Evolutionary conservation across 2,329 filamentous ascomycete species (phyloP).

Genomic region (Alternaria panax): DNA sequence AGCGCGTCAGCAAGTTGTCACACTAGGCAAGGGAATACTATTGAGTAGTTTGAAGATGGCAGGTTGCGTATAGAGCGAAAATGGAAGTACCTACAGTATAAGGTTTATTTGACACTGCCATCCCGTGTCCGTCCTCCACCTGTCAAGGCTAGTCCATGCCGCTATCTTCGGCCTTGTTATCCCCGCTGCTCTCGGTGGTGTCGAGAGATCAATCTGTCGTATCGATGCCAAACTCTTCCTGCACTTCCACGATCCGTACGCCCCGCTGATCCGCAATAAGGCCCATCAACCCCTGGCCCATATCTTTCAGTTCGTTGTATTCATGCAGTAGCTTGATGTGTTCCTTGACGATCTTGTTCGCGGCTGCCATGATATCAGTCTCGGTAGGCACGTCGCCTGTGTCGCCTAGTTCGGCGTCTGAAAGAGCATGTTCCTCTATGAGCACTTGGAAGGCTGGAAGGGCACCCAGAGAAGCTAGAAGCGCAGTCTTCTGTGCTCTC

Average conservation of each 20-base stretch:
- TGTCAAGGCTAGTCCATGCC: neutral
- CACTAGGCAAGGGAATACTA: neutral
- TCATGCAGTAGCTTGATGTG: slow-evolving; percentile 72
- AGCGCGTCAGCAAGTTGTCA: neutral
- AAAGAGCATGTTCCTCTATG: slow-evolving; percentile 39
- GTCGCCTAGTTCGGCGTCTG: slow-evolving; percentile 20
- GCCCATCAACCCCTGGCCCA: slow-evolving; percentile 70
- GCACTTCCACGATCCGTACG: slow-evolving; percentile 59
- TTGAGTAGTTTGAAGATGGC: neutral
- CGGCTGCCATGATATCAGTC: slow-evolving; percentile 49
- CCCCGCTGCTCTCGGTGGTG: neutral
- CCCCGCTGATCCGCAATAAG: slow-evolving; percentile 71
- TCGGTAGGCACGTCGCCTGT: slow-evolving; percentile 37
- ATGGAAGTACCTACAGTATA: neutral
- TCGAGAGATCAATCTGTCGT: slow-evolving; percentile 50
- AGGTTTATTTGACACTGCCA: slow-evolving; percentile 2
- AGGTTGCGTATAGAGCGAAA: neutral
- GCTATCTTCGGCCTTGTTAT: neutral
- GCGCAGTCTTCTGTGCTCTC: slow-evolving; percentile 50
- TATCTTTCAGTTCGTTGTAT: slow-evolving; percentile 76
- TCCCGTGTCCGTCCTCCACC: neutral
- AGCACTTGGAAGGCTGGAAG: slow-evolving; percentile 45
- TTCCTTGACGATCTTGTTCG: slow-evolving; percentile 63
- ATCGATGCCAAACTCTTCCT: slow-evolving; percentile 57
- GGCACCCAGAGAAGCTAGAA: slow-evolving; percentile 42